Evolutionary conservation across 106 monocot genomes (phyloP).

Genomic region (Vanilla planifolia): DNA sequence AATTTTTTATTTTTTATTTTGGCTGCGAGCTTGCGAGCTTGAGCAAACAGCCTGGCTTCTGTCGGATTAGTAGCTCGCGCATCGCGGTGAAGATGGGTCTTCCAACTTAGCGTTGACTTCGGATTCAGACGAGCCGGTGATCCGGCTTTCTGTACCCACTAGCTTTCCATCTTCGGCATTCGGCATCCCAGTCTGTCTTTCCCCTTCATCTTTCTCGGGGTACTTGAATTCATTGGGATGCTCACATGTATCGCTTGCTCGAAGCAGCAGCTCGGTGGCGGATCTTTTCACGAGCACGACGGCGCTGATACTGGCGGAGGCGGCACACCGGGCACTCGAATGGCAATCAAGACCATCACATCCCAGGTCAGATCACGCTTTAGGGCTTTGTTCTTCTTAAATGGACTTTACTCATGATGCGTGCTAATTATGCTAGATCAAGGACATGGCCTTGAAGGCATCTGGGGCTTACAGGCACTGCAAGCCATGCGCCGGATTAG

Average conservation of each 20-base stretch:
- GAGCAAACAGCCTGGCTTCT: too few relatives aligned
- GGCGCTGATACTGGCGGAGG: constrained; percentile 23
- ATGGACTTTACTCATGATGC: not conserved
- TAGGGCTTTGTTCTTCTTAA: not conserved
- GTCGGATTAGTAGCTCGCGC: too few relatives aligned
- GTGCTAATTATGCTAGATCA: constrained; percentile 40
- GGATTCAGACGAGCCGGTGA: too few relatives aligned
- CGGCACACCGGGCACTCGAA: constrained; percentile 55
- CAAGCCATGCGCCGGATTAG: constrained; percentile 51
- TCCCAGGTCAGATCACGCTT: constrained; percentile 40
- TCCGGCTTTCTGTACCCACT: too few relatives aligned
- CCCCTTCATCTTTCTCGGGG: too few relatives aligned
- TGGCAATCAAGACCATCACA: constrained; percentile 63
- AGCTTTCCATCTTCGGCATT: too few relatives aligned
- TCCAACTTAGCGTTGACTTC: too few relatives aligned
- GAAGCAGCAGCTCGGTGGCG: constrained; percentile 51
- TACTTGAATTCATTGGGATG: too few relatives aligned
- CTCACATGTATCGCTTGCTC: constrained; percentile 89
- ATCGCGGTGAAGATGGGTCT: too few relatives aligned
- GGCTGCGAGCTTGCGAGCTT: too few relatives aligned
- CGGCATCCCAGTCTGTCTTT: too few relatives aligned
- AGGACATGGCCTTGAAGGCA: constrained; percentile 86
- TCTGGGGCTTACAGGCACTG: constrained; percentile 87
- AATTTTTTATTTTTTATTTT: too few relatives aligned
- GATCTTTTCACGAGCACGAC: constrained; percentile 28